Evolutionary conservation across 2,329 filamentous ascomycete species (phyloP), one percentile per base, ranked within the genome.

Genomic region (Sclerotinia nivalis): DNA sequence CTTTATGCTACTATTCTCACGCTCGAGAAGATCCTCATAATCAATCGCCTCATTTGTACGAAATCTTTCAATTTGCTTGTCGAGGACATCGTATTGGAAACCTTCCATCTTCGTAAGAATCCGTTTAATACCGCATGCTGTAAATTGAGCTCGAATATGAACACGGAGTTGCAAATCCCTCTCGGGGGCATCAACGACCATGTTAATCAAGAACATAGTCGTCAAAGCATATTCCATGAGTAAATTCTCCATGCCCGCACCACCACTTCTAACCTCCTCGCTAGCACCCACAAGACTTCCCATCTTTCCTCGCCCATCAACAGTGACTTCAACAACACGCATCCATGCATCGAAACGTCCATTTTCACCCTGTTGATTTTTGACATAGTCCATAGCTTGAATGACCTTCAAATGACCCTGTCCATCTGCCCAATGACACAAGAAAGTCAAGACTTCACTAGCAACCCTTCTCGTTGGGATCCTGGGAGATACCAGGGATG

Each of bases 181-280:
- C 78, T 96, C 92, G 0, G 94, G 91, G 4, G 93, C 93, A 81
- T 98, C 96, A 72, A 99, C 89, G 75, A 98, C 87, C 91, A 96
- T 97, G 82, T 98, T 99, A 84, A 98, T 89, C 77, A 99, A 86
- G 79, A 98, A 93, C 77, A 99, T 87, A 2, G 94, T 97, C 47
- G 95, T 93, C 62, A 98, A 93, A 52, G 94, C 95, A 78, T 99
- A 99, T 85, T 99, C 96, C 96, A 99, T 98, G 68, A 99, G 86
- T 77, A 97, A 84, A 81, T 98, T 98, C 86, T 99, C 96, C 90
- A 98, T 97, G 79, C 96, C 96, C 77, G 97, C 96, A 73, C 96
- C 96, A 74, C 96, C 96, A 77, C 92, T 97, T 75, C 96, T 91
- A 71, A 97, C 90, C 82, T 99, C 96, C 77, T 98, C 96, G 77